phyloP scores from a whole-genome alignment of 148 eudicot species.

The Arbutus unedo region DNA sequence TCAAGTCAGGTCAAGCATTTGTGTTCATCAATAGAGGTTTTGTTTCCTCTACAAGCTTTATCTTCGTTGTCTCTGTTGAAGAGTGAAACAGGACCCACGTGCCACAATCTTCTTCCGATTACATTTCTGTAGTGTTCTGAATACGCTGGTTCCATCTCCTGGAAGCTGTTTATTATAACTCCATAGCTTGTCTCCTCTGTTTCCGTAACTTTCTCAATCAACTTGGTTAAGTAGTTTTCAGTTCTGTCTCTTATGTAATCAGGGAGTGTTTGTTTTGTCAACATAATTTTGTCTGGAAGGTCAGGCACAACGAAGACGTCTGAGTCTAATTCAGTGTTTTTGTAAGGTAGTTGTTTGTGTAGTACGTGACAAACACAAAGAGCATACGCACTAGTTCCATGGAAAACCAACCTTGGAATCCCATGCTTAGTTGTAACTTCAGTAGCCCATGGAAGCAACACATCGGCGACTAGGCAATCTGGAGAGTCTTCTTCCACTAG shows the following conservation, averaged over 20 bases:
- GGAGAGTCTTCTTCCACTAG: conserved; percentile 18
- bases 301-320: conserved; percentile 11
- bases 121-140: conserved; percentile 15
- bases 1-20: conserved; percentile 18
- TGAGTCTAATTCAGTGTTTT: conserved; percentile 1
- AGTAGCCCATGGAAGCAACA: conserved; percentile 11
- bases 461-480: conserved; percentile 18
- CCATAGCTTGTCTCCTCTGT: conserved; percentile 12
- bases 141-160: conserved; percentile 23
- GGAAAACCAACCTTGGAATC: conserved; percentile 18
- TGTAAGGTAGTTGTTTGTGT: not conserved
- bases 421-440: conserved; percentile 10
- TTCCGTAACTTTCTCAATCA: not conserved
- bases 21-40: conserved; percentile 4
- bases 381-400: conserved; percentile 11
- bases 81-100: conserved; percentile 20
- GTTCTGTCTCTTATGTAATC: not conserved
- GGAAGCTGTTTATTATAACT: conserved; percentile 20
- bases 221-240: not conserved
- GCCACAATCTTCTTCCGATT: conserved; percentile 12
- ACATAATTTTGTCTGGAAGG: conserved; percentile 16
- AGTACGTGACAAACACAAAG: conserved; percentile 6
- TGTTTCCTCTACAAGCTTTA: conserved; percentile 15
- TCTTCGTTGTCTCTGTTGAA: conserved; percentile 20
- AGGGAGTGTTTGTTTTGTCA: conserved; percentile 12